Evolutionary conservation across 2,329 filamentous ascomycete genomes (phyloP).

Genomic region (Hymenoscyphus fraxineus): DNA sequence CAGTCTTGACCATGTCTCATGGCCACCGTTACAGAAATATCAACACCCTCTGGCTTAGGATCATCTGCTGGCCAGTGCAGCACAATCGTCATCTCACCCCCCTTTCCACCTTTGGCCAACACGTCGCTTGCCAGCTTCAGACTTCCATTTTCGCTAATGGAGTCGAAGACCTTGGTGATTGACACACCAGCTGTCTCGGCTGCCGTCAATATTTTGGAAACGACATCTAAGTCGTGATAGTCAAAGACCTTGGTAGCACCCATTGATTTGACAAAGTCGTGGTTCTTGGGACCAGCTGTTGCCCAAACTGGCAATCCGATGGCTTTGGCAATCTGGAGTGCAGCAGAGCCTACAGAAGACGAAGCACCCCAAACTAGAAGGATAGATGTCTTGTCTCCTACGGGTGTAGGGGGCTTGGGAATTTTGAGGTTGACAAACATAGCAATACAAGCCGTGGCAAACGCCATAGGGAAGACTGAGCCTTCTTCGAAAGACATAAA

Average conservation of each 20-base stretch:
- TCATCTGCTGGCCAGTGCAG: conserved; percentile 29
- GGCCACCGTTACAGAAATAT: conserved; percentile 37
- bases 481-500: conserved; percentile 30
- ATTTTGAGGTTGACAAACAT: conserved; percentile 19
- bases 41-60: conserved; percentile 31
- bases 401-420: conserved; percentile 7
- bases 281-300: conserved; percentile 36
- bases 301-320: conserved; percentile 45
- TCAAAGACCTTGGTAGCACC: conserved; percentile 29
- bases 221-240: conserved; percentile 22
- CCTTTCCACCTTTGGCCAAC: conserved; percentile 34
- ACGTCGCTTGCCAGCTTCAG: conserved; percentile 28
- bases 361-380: conserved; percentile 49
- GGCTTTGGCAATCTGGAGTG: conserved; percentile 43
- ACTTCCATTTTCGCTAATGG: conserved; percentile 29
- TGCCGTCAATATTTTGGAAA: conserved; percentile 28
- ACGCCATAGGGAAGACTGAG: conserved; percentile 31
- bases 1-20: conserved; percentile 35
- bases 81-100: conserved; percentile 33
- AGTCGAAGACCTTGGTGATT: conserved; percentile 35
- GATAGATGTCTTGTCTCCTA: conserved; percentile 29
- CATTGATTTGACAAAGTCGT: conserved; percentile 18
- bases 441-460: conserved; percentile 29
- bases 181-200: conserved; percentile 16
- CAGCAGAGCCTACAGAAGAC: conserved; percentile 43